Base-by-base conservation (phyloP, 352 stramenopile genomes). In the Globisporangium barbulae region DNA sequence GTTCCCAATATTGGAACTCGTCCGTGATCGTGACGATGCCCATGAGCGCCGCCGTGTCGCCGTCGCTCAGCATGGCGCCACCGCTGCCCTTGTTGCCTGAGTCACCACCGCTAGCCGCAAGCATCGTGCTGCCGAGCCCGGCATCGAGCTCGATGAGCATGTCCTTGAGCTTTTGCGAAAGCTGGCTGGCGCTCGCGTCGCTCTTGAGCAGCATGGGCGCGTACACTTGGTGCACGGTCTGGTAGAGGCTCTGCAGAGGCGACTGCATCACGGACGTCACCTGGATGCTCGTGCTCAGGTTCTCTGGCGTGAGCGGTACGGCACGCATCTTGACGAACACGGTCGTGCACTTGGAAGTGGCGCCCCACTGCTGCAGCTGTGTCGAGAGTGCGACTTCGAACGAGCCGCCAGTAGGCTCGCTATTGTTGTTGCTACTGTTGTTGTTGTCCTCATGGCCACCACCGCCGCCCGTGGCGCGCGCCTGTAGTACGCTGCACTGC, bases 1-100 rank as follows among this genome's bases (percentile, higher is more conserved):
- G 67, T 35, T 89, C 81, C 91, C 92, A 98, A 67, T 89, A 98
- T 2, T 85, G 65, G 49, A 96, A 90, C 68, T 97, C 91, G 71
- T 98, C 90, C 2, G 71, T 69, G 59, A 96, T 79, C 17, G 74
- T 93, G 31, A 85, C 81, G 33, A 98, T 96, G n/a, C 65, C 70
- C 73, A 90, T 85, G 19, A 96, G 70, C 12, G 73, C 67, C 15
- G 74, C 74, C 2, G 73, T 65, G 15, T 74, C 72, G 19, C 41
- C 53, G 19, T 86, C 76, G 31, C 64, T 67, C 5, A 49, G 12
- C 37, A 71, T 70, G n/a, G 42, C 42, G 8, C 71, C 74, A 5
- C 42, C 53, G 48, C 62, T 54, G 22, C 21, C 59, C 25, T 52
- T 50, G 25, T 52, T 60, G 1, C 61, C 66, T 47, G 48, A 83